A percentile compares a stretch with the other conserved stretches of the same genome.
Conservation (phyloP, 208 protist species). For the Leishmania martiniquensis region DNA sequence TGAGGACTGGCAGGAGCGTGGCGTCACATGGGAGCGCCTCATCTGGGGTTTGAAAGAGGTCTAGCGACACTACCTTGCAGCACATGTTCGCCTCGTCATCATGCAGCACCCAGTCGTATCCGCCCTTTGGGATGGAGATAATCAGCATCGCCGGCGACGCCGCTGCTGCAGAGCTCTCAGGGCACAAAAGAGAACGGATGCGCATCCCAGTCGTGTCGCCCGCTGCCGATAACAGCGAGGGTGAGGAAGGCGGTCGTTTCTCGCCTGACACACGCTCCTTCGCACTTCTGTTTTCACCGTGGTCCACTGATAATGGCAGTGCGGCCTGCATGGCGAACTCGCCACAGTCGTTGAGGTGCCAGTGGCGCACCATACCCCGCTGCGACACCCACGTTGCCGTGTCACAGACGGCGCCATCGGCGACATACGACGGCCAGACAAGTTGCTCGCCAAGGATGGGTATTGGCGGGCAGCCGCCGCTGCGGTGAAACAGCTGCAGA, state of each 20-base stretch:
- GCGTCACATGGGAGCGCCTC: constrained; percentile 80
- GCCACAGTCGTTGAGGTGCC: constrained; percentile 92
- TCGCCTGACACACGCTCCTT: background rate
- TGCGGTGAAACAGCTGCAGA: constrained; percentile 90
- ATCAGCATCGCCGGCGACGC: constrained; percentile 58
- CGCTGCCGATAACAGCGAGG: background rate
- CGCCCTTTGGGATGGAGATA: constrained; percentile 74
- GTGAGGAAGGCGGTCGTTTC: background rate
- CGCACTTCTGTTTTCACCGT: background rate
- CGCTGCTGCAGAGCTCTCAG: background rate
- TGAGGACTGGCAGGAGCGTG: constrained; percentile 72
- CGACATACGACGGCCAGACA: constrained; percentile 78
- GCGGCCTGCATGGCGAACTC: constrained; percentile 88
- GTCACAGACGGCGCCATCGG: constrained; percentile 79
- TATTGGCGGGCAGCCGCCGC: constrained; percentile 49
- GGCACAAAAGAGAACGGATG: constrained; percentile 4
- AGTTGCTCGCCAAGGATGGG: constrained; percentile 66
- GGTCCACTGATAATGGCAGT: constrained; percentile 40
- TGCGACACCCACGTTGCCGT: constrained; percentile 85
- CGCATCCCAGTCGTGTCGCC: background rate
- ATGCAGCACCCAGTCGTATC: constrained; percentile 93
- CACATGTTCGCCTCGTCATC: constrained; percentile 73
- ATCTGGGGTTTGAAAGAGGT: constrained; percentile 83
- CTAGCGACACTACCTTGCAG: constrained; percentile 61
- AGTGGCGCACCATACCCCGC: constrained; percentile 76